Base-by-base conservation (phyloP, 2,329 filamentous ascomycete genomes). In the Byssochlamys sp. region DNA sequence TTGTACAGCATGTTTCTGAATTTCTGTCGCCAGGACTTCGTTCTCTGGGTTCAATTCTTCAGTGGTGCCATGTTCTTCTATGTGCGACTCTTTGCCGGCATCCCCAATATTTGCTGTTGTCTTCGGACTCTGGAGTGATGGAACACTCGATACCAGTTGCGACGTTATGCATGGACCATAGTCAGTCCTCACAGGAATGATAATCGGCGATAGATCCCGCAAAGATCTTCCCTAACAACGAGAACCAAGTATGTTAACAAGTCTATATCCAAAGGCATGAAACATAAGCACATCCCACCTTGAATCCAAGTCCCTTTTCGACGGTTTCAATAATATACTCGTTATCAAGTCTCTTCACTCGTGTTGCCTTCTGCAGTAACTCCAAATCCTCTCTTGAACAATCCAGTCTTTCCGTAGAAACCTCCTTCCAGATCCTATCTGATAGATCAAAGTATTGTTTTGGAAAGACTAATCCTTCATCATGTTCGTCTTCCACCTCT, bases 391-490 rank as follows among this genome's bases (percentile, higher is more conserved):
- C 59, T 24, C 55, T 65, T 3, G 62, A 59, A 53, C 67, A 69
- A 4, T 63, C 60, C 10, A 71, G 53, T 49, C 65, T 70, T 39
- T 69, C 69, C 4, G n/a, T 57, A 14, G 58, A 60, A 9, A 59
- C 52, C n/a, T 56, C 39, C 4, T 59, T 56, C 19, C 57, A 45
- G 12, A 66, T 49, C 28, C 69, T 59, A 2, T 55, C 56, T 4
- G 71, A 64, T 50, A 73, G 67, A 3, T 61, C 55, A n/a, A 60
- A 57, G 55, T 71, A 74, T n/a, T 61, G 67, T 0, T 62, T 58
- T 1, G 76, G 73, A 73, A 77, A 80, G 0, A 65, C 60, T 1
- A 78, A 60, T 0, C 73, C 69, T 59, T 78, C 75, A 55, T 78
- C 78, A 2, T 73, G 67, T 28, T 78, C 73, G 9, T 68, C 66